A percentile compares a stretch with the other conserved stretches of the same genome.
phyloP scores from a whole-genome alignment of 305 asterid species.

The Nicotiana rustica region DNA sequence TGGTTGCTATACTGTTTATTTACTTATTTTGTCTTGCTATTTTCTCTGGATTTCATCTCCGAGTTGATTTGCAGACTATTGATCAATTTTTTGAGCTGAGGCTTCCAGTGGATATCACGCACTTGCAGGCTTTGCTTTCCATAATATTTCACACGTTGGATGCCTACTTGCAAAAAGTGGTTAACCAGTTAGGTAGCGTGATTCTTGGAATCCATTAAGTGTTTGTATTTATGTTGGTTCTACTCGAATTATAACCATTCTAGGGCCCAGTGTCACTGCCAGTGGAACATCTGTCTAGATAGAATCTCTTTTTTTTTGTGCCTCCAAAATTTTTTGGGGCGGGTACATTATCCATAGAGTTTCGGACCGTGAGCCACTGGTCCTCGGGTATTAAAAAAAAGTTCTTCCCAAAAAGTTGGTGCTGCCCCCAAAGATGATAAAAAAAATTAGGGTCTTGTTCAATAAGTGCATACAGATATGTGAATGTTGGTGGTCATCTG shows the following conservation, averaged over 20 bases:
- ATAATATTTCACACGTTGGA: slow-evolving; percentile 88
- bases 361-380: too few relatives aligned
- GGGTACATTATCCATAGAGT: too few relatives aligned
- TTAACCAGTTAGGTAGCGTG: slow-evolving; percentile 69
- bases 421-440: neutral
- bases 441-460: neutral
- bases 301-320: neutral
- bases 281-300: neutral
- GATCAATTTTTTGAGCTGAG: slow-evolving; percentile 89
- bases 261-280: neutral
- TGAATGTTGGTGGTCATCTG: slow-evolving; percentile 26
- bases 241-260: slow-evolving; percentile 22
- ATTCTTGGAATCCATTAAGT: slow-evolving; percentile 16
- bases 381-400: too few relatives aligned
- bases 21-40: slow-evolving; percentile 8
- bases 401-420: neutral
- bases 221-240: neutral
- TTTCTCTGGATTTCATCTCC: slow-evolving; percentile 40
- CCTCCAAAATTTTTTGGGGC: neutral
- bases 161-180: slow-evolving; percentile 77
- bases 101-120: slow-evolving; percentile 91
- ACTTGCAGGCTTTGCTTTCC: slow-evolving; percentile 94
- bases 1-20: neutral
- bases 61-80: slow-evolving; percentile 77
- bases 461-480: slow-evolving; percentile 29